Evolutionary conservation across 305 asterid genomes (phyloP).

Genomic region (Fraxinus ornus): DNA sequence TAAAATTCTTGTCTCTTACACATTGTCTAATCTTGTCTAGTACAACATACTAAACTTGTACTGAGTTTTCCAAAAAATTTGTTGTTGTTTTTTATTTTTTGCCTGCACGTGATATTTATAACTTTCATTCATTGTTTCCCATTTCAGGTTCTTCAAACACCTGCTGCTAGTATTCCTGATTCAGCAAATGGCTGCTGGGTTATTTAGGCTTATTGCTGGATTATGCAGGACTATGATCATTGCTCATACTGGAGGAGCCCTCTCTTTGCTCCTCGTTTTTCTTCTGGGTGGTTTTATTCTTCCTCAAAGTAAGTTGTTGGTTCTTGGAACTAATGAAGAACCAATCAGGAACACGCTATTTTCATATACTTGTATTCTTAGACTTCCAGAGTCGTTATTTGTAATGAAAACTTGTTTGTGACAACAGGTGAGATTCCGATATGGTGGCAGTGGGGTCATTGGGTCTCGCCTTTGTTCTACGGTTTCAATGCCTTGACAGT

Average conservation of each 20-base stretch:
- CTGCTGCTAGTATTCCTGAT: slow-evolving; percentile 36
- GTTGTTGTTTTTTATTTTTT: neutral
- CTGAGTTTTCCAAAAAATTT: neutral
- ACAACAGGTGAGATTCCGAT: slow-evolving; percentile 39
- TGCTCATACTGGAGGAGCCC: slow-evolving; percentile 53
- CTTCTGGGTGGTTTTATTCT: slow-evolving; percentile 55
- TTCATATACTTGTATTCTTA: neutral
- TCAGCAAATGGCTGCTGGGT: slow-evolving; percentile 56
- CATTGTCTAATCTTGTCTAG: neutral
- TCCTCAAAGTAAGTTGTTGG: slow-evolving; percentile 37
- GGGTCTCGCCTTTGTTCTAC: slow-evolving; percentile 49
- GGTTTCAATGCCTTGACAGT: slow-evolving; percentile 45
- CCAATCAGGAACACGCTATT: neutral
- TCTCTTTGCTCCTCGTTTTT: slow-evolving; percentile 37
- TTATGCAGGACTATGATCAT: slow-evolving; percentile 49
- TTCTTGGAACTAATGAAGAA: neutral
- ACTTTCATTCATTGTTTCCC: neutral
- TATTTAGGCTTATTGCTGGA: slow-evolving; percentile 42
- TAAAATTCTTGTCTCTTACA: neutral
- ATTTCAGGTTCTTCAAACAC: slow-evolving; percentile 46
- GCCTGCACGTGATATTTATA: neutral
- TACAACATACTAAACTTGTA: neutral
- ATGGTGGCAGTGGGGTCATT: slow-evolving; percentile 56
- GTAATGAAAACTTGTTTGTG: neutral
- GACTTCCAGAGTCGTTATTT: neutral